Percentiles rank a stretch among this genome's conserved stretches.
Evolutionary conservation across 495 filamentous ascomycete species (phyloP).

Genomic region (Hyphodiscus hymeniophilus): DNA sequence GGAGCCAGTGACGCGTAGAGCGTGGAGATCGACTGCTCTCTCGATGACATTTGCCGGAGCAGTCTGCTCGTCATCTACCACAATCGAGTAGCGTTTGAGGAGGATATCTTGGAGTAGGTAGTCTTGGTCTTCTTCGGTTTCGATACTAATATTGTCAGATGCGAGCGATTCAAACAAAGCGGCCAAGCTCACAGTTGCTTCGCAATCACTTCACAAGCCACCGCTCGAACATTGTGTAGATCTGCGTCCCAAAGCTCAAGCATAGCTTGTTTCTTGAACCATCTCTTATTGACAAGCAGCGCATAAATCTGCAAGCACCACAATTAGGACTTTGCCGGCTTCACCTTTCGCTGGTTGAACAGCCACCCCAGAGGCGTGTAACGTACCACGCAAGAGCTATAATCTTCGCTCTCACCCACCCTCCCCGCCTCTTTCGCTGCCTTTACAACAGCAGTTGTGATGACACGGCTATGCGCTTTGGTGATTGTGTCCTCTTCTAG

Average conservation of each 20-base stretch:
- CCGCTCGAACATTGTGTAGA: conserved; percentile 66
- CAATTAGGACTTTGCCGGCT: too few species aligned
- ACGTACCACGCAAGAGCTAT: conserved; percentile 57
- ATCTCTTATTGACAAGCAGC: conserved; percentile 78
- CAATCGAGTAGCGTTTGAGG: conserved; percentile 84
- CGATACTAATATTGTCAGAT: conserved; percentile 52
- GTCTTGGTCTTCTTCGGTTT: conserved; percentile 64
- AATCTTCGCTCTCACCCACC: conserved; percentile 45
- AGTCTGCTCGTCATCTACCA: conserved; percentile 62
- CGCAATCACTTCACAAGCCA: conserved; percentile 92
- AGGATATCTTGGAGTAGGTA: conserved; percentile 74
- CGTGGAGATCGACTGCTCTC: conserved; percentile 86
- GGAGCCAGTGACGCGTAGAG: conserved; percentile 75
- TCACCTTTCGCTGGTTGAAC: too few species aligned
- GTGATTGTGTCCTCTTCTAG: conserved; percentile 65
- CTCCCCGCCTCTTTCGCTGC: conserved; percentile 70
- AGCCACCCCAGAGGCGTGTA: too few species aligned
- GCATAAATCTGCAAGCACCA: conserved; percentile 47
- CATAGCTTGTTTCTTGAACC: conserved; percentile 77
- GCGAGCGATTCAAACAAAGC: background rate
- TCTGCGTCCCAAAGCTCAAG: conserved; percentile 88
- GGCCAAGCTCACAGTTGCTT: conserved; percentile 59
- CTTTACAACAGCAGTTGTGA: conserved; percentile 67
- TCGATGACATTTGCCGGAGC: conserved; percentile 80
- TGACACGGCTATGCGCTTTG: conserved; percentile 69